Conservation (phyloP, 2,329 filamentous ascomycete genomes). For the Colletotrichum sojae region DNA sequence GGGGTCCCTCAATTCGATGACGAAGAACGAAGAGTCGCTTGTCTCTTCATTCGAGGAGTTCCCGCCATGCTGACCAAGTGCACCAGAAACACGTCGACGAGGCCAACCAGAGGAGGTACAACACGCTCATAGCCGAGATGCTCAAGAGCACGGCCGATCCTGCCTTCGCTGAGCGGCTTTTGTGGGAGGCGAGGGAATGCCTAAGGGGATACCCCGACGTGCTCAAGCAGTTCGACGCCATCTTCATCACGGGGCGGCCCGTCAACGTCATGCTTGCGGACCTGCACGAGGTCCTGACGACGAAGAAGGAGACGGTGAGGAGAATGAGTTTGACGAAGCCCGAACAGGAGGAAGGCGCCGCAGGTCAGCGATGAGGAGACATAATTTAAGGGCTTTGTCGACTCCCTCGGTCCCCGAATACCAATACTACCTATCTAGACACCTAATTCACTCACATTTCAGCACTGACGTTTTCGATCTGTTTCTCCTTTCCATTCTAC, state of each 20-base stretch:
- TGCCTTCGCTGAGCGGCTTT: slow-evolving; percentile 22
- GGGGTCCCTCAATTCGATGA: no score
- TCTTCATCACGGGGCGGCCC: slow-evolving; percentile 22
- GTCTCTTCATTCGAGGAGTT: not conserved
- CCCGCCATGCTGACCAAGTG: not conserved
- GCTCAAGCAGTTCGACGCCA: slow-evolving; percentile 24
- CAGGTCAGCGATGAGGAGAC: not conserved
- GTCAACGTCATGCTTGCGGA: slow-evolving; percentile 23
- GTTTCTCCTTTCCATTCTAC: no score
- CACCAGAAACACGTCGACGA: slow-evolving; percentile 31
- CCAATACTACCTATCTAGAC: no score
- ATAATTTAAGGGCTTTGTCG: not conserved
- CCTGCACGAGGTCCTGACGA: slow-evolving; percentile 31
- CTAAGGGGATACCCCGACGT: slow-evolving; percentile 15
- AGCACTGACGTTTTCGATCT: no score
- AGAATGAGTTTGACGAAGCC: slow-evolving; percentile 23
- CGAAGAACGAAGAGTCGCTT: no score
- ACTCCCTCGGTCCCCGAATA: no score
- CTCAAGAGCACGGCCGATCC: slow-evolving; percentile 25
- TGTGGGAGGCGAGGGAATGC: slow-evolving; percentile 35
- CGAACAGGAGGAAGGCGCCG: not conserved
- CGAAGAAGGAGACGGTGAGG: slow-evolving; percentile 22
- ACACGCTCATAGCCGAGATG: slow-evolving; percentile 36
- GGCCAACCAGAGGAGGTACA: slow-evolving; percentile 33
- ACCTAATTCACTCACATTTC: no score